Conservation (phyloP, 2,329 filamentous ascomycete species). For the Hypoxylon sp. region DNA sequence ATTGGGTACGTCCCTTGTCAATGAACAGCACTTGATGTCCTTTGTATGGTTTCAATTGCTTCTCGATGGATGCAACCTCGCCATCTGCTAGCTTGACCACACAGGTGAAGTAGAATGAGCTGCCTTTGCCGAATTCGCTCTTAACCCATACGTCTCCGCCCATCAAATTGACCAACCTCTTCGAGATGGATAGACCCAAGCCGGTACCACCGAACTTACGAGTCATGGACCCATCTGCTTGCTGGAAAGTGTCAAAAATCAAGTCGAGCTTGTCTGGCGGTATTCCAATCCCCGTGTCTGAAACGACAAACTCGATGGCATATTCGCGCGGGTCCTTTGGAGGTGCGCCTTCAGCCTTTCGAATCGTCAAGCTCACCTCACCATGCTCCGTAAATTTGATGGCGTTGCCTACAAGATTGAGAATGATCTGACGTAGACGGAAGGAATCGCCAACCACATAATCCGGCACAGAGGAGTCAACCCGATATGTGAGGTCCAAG, state of each 20-base stretch:
- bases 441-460: constrained; percentile 97
- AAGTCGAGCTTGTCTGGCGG: constrained; percentile 94
- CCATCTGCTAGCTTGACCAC: constrained; percentile 86
- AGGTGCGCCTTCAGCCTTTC: constrained; percentile 73
- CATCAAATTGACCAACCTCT: constrained; percentile 95
- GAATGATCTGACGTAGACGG: constrained; percentile 94
- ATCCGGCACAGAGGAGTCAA: constrained; percentile 93
- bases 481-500: constrained; percentile 91
- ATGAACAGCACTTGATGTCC: constrained; percentile 95
- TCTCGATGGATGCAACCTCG: constrained; percentile 82
- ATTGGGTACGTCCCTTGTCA: constrained; percentile 87
- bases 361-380: constrained; percentile 95
- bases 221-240: constrained; percentile 96
- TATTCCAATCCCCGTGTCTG: constrained; percentile 97
- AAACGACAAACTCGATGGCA: constrained; percentile 94
- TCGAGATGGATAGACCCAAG: constrained; percentile 93
- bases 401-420: constrained; percentile 97
- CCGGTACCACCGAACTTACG: constrained; percentile 96
- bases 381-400: constrained; percentile 99
- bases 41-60: constrained; percentile 90
- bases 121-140: constrained; percentile 91
- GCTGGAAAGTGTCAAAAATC: constrained; percentile 99
- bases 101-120: constrained; percentile 97
- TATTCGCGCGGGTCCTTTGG: constrained; percentile 82
- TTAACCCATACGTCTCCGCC: constrained; percentile 96